Evolutionary conservation across 2,329 filamentous ascomycete species (phyloP).

Genomic region (Aspergillus unguis): DNA sequence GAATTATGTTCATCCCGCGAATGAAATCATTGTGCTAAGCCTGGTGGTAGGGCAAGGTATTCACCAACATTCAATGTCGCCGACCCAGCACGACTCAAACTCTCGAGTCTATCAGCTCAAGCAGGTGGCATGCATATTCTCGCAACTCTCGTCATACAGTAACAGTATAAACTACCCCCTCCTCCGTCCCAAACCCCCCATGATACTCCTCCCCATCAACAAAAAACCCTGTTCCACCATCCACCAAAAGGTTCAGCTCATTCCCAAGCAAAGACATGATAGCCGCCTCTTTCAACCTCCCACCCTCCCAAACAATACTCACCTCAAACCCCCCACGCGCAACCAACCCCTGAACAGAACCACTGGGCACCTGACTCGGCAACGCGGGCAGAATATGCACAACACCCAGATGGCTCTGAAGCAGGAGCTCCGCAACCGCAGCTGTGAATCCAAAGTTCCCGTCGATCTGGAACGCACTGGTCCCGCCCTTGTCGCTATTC

Average conservation of each 20-base stretch:
- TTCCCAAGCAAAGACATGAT: background rate
- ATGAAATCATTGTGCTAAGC: too few relatives aligned
- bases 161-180: background rate
- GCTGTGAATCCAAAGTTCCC: slow-evolving; percentile 9
- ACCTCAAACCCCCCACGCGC: slow-evolving; percentile 35
- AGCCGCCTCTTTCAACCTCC: background rate
- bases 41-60: too few relatives aligned
- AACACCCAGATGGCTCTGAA: slow-evolving; percentile 8
- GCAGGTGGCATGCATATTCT: too few relatives aligned
- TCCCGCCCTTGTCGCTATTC: slow-evolving; percentile 5
- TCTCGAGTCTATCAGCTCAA: too few relatives aligned
- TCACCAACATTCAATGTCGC: too few relatives aligned
- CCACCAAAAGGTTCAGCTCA: background rate
- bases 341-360: slow-evolving; percentile 30
- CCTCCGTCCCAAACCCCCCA: background rate
- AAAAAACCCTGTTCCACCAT: background rate
- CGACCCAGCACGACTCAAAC: too few relatives aligned
- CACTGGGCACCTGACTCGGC: slow-evolving; percentile 29
- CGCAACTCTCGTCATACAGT: too few relatives aligned
- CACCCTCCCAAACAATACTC: slow-evolving; percentile 32
- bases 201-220: background rate
- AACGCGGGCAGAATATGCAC: slow-evolving; percentile 37
- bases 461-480: slow-evolving; percentile 7
- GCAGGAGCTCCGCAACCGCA: slow-evolving; percentile 6
- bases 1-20: too few relatives aligned